Evolutionary conservation across 2,329 filamentous ascomycete species (phyloP).

Genomic region (Pseudogymnoascus sp.): DNA sequence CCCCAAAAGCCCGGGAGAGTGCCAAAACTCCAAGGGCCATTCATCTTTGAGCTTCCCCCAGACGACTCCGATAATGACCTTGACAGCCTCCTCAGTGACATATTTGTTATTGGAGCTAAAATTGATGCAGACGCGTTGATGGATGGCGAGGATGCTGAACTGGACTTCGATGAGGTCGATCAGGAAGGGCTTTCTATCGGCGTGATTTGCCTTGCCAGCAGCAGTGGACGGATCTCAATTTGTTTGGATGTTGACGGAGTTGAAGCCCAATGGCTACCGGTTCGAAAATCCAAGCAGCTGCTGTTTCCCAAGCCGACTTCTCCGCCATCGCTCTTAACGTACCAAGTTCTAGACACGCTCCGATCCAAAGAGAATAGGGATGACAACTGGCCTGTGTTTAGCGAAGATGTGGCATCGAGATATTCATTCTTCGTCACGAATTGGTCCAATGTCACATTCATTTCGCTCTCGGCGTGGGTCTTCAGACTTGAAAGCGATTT

Average conservation of each 20-base stretch:
- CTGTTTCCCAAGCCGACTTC: conserved; percentile 34
- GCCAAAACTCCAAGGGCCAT: conserved; percentile 56
- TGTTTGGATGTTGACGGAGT: conserved; percentile 56
- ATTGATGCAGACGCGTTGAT: conserved; percentile 53
- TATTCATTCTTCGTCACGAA: conserved; percentile 59
- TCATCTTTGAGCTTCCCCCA: conserved; percentile 43
- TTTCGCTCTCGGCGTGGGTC: conserved; percentile 56
- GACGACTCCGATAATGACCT: conserved; percentile 49
- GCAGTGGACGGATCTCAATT: conserved; percentile 53
- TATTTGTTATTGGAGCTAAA: conserved; percentile 56
- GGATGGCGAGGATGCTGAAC: conserved; percentile 56
- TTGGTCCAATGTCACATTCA: conserved; percentile 50
- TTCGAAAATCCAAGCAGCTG: conserved; percentile 41
- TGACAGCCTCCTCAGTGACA: conserved; percentile 52
- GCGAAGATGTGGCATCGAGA: conserved; percentile 51
- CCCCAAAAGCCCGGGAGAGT: conserved; percentile 51
- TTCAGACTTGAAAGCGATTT: conserved; percentile 58
- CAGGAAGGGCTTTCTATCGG: conserved; percentile 54
- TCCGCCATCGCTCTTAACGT: conserved; percentile 48
- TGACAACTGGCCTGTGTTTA: conserved; percentile 57
- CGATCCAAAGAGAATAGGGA: conserved; percentile 46
- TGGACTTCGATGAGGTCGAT: conserved; percentile 50
- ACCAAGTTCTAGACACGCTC: conserved; percentile 57
- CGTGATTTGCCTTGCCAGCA: conserved; percentile 53
- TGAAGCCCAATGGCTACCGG: conserved; percentile 59